Conservation (phyloP, 352 stramenopile species). For the Thalassiosira exigua region DNA sequence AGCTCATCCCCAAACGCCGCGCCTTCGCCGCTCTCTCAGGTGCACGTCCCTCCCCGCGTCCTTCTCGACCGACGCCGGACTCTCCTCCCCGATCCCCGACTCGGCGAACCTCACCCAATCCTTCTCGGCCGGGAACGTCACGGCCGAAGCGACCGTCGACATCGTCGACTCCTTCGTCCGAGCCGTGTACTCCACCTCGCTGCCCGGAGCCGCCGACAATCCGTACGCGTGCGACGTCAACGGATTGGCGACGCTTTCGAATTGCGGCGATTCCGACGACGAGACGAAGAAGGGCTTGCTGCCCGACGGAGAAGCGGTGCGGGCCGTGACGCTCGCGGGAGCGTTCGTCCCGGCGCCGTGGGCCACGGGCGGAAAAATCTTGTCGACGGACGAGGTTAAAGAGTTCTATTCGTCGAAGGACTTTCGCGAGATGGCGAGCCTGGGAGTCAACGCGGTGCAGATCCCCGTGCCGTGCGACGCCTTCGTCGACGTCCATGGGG, state of each 20-base stretch:
- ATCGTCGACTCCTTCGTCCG: conserved; percentile 66
- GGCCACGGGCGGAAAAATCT: conserved; percentile 46
- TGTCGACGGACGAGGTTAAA: conserved; percentile 50
- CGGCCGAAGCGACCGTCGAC: conserved; percentile 45
- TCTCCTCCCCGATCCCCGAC: conserved; percentile 23
- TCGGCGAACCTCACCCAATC: conserved; percentile 19
- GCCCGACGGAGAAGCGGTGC: conserved; percentile 44
- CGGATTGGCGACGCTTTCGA: conserved; percentile 65
- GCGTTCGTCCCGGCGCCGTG: conserved; percentile 59
- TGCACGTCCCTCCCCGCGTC: conserved; percentile 34
- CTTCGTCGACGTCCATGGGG: conserved; percentile 35
- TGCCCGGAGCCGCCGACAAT: conserved; percentile 17
- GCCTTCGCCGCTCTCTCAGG: conserved; percentile 9
- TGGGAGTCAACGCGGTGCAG: conserved; percentile 77
- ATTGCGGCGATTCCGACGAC: neutral
- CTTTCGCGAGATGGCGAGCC: conserved; percentile 66
- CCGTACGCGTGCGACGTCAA: conserved; percentile 69
- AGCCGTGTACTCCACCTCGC: conserved; percentile 51
- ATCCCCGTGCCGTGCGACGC: conserved; percentile 61
- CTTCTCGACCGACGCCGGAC: conserved; percentile 37
- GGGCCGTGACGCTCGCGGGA: conserved; percentile 66
- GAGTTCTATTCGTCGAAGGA: conserved; percentile 61
- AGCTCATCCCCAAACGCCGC: neutral
- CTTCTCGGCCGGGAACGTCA: conserved; percentile 62
- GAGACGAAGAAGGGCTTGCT: conserved; percentile 8